Evolutionary conservation across 805 yeast species (phyloP).

Genomic region (Myxozyma lipomycoides): DNA sequence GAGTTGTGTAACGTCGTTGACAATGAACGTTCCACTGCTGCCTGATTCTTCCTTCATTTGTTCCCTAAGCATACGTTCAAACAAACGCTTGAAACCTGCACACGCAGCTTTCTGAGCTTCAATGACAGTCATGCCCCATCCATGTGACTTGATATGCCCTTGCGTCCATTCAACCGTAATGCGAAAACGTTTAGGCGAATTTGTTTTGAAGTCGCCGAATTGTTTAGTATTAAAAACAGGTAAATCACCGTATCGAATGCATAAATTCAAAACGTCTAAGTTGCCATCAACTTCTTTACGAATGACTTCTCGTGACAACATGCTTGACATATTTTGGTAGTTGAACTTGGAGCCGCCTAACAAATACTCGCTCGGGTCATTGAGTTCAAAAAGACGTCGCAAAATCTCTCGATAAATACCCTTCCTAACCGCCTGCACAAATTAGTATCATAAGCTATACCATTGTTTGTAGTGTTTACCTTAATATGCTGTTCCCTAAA

Average conservation of each 20-base stretch:
- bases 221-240: slow-evolving; percentile 18
- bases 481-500: too few relatives aligned
- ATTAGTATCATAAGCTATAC: too few relatives aligned
- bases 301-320: background rate
- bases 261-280: slow-evolving; percentile 15
- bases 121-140: background rate
- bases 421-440: too few relatives aligned
- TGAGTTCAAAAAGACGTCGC: background rate
- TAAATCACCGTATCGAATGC: slow-evolving; percentile 17
- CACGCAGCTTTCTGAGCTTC: background rate
- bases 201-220: slow-evolving; percentile 6
- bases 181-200: background rate
- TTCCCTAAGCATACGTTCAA: background rate
- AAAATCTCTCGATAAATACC: too few relatives aligned
- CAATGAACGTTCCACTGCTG: background rate
- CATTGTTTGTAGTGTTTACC: too few relatives aligned
- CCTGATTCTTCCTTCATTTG: background rate
- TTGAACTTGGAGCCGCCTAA: background rate
- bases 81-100: background rate
- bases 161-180: background rate
- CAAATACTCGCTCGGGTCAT: background rate
- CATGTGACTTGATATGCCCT: background rate
- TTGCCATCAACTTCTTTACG: slow-evolving; percentile 7
- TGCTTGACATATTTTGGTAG: background rate
- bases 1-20: background rate